These are phyloP conservation scores for Straminergon stramineum DNA, from an alignment of 225 moss, liverwort and hornwort species.

Conservation along the genomic window DNA sequence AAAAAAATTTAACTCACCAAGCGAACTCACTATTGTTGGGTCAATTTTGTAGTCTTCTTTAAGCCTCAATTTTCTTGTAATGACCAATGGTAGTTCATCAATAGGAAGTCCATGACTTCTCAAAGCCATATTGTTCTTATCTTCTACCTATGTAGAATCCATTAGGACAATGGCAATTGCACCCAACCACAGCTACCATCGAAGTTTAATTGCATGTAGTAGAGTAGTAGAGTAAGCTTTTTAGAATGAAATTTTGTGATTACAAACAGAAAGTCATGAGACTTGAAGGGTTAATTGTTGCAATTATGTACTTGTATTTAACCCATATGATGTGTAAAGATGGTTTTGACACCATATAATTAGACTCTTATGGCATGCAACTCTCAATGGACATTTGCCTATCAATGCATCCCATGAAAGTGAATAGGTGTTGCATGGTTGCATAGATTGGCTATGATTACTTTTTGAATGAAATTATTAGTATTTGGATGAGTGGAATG, in stretches of 20 bases:
- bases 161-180: no score
- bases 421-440: background rate
- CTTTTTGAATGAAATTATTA: background rate
- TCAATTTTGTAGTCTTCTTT: no score
- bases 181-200: no score
- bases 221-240: rapidly evolving
- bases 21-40: no score
- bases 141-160: no score
- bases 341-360: background rate
- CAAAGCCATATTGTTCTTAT: no score
- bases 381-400: rapidly evolving
- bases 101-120: no score
- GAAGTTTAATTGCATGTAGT: background rate
- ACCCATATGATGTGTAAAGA: background rate
- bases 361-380: background rate
- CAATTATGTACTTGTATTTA: background rate
- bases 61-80: no score
- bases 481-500: no score
- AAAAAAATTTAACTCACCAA: no score
- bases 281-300: background rate
- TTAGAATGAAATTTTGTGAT: background rate
- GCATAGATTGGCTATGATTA: rapidly evolving
- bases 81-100: no score
- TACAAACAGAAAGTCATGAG: background rate
- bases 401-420: background rate